These are phyloP conservation scores for Knoxdaviesia capensis DNA, from an alignment of 2,329 filamentous ascomycete species.

Conservation along the genomic window DNA sequence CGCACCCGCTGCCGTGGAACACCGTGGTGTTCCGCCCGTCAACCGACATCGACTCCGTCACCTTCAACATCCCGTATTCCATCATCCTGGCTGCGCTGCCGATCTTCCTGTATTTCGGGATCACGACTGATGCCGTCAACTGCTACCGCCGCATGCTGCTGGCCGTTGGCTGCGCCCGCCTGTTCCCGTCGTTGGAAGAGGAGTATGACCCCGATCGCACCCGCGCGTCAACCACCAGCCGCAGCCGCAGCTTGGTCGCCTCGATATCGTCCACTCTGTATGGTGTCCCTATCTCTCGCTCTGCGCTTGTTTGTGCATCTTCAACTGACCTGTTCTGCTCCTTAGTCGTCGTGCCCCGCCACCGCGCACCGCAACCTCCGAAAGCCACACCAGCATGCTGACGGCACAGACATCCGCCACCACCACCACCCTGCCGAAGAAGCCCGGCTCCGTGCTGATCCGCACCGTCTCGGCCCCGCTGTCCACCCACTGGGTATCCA, in stretches of 20 bases:
- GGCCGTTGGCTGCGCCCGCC: conserved; percentile 18
- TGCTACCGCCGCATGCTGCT: conserved; percentile 22
- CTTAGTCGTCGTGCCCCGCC: too few relatives aligned
- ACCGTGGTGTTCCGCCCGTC: conserved; percentile 25
- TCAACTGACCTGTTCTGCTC: too few relatives aligned
- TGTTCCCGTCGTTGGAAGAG: conserved; percentile 20
- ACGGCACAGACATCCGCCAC: too few relatives aligned
- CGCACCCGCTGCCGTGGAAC: conserved; percentile 21
- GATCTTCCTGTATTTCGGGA: conserved; percentile 34
- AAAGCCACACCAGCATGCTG: too few relatives aligned
- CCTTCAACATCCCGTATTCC: conserved; percentile 27
- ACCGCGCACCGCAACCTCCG: too few relatives aligned
- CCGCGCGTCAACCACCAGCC: not conserved
- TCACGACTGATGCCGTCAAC: conserved; percentile 30
- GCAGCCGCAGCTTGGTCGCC: conserved; percentile 1
- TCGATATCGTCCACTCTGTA: conserved; percentile 1
- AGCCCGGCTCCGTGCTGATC: too few relatives aligned
- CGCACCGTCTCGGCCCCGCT: too few relatives aligned
- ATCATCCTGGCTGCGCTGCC: conserved; percentile 23
- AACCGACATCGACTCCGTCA: conserved; percentile 15
- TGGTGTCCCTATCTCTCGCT: not conserved
- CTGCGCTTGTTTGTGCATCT: too few relatives aligned
- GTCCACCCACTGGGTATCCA: too few relatives aligned
- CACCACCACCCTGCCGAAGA: too few relatives aligned
- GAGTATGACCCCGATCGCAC: conserved; percentile 17